A percentile compares a stretch with the other conserved stretches of the same genome.
Evolutionary conservation across 495 filamentous ascomycete genomes (phyloP).

Genomic region (Usnea hakonensis): DNA sequence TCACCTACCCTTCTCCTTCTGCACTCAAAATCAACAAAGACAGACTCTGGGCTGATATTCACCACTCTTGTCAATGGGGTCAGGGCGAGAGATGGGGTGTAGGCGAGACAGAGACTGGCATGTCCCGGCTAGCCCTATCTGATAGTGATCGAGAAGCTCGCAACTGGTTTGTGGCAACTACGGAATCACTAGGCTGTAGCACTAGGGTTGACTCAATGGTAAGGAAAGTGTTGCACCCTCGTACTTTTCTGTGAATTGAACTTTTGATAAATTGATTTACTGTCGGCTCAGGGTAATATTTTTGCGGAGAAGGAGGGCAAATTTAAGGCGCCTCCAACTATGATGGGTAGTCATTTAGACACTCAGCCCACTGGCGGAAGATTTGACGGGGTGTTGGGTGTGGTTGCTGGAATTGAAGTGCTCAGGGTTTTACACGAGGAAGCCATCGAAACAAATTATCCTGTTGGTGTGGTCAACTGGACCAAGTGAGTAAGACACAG

Average conservation of each 20-base stretch:
- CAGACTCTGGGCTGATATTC: slow-evolving; percentile 53
- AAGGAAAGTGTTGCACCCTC: slow-evolving; percentile 15
- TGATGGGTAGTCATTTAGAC: slow-evolving; percentile 67
- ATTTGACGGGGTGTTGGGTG: slow-evolving; percentile 68
- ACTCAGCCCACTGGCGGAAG: slow-evolving; percentile 60
- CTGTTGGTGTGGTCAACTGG: slow-evolving; percentile 71
- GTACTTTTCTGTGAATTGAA: not conserved
- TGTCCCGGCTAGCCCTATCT: slow-evolving; percentile 60
- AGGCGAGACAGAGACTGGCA: slow-evolving; percentile 52
- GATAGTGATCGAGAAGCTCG: slow-evolving; percentile 63
- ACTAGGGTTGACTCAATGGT: slow-evolving; percentile 54
- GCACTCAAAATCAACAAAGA: slow-evolving; percentile 42
- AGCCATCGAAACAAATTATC: slow-evolving; percentile 59
- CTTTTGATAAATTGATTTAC: slow-evolving; percentile 16
- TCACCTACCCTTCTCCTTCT: not conserved
- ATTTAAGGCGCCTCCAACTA: slow-evolving; percentile 51
- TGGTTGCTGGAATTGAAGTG: slow-evolving; percentile 64
- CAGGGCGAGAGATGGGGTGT: slow-evolving; percentile 53
- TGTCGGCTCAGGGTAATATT: slow-evolving; percentile 48
- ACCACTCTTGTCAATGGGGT: slow-evolving; percentile 62
- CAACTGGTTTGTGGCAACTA: slow-evolving; percentile 68
- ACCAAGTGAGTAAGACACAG: slow-evolving; percentile 49
- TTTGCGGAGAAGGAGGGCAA: slow-evolving; percentile 63
- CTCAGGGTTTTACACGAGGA: slow-evolving; percentile 61
- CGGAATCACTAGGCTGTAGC: slow-evolving; percentile 53